Evolutionary conservation across 768 basidiomycete genomes (phyloP).

Genomic region (Coprinopsis marcescibilis): DNA sequence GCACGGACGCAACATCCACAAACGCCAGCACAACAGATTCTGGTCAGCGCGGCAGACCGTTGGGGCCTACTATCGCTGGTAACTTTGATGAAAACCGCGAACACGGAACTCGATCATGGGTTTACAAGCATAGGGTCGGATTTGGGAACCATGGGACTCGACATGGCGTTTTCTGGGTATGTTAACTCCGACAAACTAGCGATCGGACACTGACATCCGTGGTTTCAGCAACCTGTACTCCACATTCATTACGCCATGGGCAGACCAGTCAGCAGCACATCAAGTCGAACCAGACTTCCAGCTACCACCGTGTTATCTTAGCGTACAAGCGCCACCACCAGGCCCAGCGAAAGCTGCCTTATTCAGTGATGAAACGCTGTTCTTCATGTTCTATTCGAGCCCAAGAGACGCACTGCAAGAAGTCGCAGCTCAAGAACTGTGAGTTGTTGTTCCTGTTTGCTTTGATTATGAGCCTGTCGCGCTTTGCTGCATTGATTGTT

Average conservation of each 20-base stretch:
- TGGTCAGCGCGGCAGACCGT: conserved; percentile 88
- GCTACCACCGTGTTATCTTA: conserved; percentile 82
- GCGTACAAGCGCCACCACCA: conserved; percentile 82
- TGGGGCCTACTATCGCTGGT: conserved; percentile 90
- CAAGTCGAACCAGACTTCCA: conserved; percentile 90
- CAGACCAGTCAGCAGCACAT: conserved; percentile 80
- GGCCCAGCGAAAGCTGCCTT: conserved; percentile 73
- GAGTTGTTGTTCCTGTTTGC: conserved; percentile 36
- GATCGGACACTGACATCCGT: conserved; percentile 15
- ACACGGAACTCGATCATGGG: conserved; percentile 70
- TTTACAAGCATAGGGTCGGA: conserved; percentile 86
- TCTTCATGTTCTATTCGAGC: conserved; percentile 97
- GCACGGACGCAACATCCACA: conserved; percentile 55
- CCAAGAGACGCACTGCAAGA: conserved; percentile 92
- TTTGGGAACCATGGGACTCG: conserved; percentile 86
- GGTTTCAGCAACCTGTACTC: conserved; percentile 72
- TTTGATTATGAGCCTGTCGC: conserved; percentile 8
- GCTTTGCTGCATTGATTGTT: not conserved
- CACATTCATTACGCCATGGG: conserved; percentile 95
- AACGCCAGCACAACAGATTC: conserved; percentile 89
- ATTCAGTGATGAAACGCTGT: conserved; percentile 94
- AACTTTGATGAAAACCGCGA: conserved; percentile 79
- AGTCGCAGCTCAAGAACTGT: conserved; percentile 93
- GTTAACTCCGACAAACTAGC: conserved; percentile 23
- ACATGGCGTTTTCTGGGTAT: conserved; percentile 81